Conservation (phyloP, 2,329 filamentous ascomycete genomes). For the Microcyclosporella mali region DNA sequence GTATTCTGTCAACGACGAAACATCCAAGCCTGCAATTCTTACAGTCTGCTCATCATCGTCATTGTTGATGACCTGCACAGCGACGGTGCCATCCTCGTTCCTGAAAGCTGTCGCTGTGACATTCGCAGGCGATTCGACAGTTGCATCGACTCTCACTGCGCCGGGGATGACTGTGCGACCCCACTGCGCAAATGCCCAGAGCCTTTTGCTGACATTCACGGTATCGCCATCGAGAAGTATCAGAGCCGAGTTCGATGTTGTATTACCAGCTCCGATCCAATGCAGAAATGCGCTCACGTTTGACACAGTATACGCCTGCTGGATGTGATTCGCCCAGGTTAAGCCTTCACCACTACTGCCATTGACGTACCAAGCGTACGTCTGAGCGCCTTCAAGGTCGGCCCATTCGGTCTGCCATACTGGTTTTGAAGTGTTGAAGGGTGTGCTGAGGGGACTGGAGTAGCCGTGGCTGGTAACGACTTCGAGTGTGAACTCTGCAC, state of each 20-base stretch:
- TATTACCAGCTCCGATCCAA: not conserved
- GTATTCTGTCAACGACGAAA: not conserved
- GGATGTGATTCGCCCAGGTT: conserved; percentile 1
- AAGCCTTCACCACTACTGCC: not conserved
- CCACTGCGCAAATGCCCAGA: conserved; percentile 40
- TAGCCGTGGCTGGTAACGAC: not conserved
- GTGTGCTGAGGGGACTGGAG: not conserved
- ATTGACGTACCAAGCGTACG: not conserved
- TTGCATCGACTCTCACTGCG: conserved; percentile 33
- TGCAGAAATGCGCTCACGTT: not conserved
- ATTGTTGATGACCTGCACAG: conserved; percentile 35
- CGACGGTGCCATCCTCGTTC: conserved; percentile 31
- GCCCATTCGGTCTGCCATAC: conserved; percentile 1
- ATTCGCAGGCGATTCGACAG: conserved; percentile 24
- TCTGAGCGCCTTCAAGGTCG: not conserved
- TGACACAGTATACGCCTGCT: not conserved
- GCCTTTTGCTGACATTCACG: conserved; percentile 29
- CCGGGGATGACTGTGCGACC: conserved; percentile 35
- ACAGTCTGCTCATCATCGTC: conserved; percentile 7
- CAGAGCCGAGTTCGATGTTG: not conserved
- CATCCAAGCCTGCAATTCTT: not conserved
- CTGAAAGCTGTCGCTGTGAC: conserved; percentile 31
- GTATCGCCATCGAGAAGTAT: conserved; percentile 27
- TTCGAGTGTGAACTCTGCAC: not conserved
- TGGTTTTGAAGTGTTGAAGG: not conserved